Evolutionary conservation across 768 basidiomycete species (phyloP).

Genomic region (Suillus occidentalis): DNA sequence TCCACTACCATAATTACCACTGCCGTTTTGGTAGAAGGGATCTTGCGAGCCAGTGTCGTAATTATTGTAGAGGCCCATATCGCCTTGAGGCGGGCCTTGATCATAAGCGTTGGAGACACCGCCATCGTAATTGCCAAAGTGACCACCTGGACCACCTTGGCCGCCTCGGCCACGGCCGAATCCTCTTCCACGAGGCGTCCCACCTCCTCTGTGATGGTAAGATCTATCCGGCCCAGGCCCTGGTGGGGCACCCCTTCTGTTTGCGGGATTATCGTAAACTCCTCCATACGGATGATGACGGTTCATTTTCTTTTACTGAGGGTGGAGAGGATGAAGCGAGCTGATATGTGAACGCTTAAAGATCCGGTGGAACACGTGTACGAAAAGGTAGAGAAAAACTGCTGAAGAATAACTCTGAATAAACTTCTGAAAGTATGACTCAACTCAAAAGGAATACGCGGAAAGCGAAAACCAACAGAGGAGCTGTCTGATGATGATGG

Average conservation of each 20-base stretch:
- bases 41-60: slow-evolving; percentile 61
- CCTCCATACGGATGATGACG: slow-evolving; percentile 83
- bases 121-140: slow-evolving; percentile 56
- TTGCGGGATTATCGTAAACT: slow-evolving; percentile 57
- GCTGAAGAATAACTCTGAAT: slow-evolving; percentile 17
- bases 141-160: slow-evolving; percentile 21
- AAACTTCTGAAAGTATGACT: slow-evolving; percentile 25
- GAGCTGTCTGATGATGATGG: slow-evolving; percentile 24
- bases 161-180: slow-evolving; percentile 55
- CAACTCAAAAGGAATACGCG: slow-evolving; percentile 22
- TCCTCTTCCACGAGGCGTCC: slow-evolving; percentile 43
- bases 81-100: slow-evolving; percentile 62
- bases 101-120: slow-evolving; percentile 57
- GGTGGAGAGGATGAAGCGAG: neutral
- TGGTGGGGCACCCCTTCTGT: slow-evolving; percentile 64
- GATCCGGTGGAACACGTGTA: slow-evolving; percentile 7
- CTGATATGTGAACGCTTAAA: slow-evolving; percentile 8
- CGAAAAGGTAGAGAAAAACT: neutral
- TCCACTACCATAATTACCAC: slow-evolving; percentile 53
- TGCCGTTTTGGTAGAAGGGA: slow-evolving; percentile 71
- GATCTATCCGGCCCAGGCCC: slow-evolving; percentile 76
- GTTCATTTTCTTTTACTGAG: slow-evolving; percentile 56
- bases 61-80: slow-evolving; percentile 65
- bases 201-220: slow-evolving; percentile 60
- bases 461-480: slow-evolving; percentile 18